Conservation (phyloP, 2,329 filamentous ascomycete species). For the Alternaria triticina region DNA sequence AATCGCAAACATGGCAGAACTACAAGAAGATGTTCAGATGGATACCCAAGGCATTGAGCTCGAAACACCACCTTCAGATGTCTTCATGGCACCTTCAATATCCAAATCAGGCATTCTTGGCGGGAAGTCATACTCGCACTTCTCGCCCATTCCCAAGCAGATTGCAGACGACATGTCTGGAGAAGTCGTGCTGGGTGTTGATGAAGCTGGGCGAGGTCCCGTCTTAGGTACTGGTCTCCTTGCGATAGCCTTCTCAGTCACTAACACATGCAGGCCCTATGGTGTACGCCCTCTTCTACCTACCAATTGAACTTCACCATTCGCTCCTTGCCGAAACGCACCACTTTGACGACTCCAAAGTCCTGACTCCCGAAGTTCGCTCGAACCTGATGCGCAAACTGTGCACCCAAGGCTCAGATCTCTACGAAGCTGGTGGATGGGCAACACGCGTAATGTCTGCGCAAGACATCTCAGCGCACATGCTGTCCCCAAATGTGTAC, state of each 20-base stretch:
- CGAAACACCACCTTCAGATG: constrained; percentile 43
- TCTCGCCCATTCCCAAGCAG: constrained; percentile 52
- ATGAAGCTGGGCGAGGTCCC: constrained; percentile 91
- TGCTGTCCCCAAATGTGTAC: constrained; percentile 73
- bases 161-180: constrained; percentile 54
- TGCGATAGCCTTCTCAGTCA: constrained; percentile 37
- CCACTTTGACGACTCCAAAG: constrained; percentile 95
- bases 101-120: constrained; percentile 46
- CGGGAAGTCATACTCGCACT: constrained; percentile 57
- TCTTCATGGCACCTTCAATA: constrained; percentile 59
- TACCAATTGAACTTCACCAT: constrained; percentile 68
- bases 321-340: constrained; percentile 78
- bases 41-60: constrained; percentile 44
- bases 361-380: constrained; percentile 80
- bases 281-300: constrained; percentile 75
- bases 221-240: constrained; percentile 71
- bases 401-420: constrained; percentile 67
- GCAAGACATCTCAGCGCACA: constrained; percentile 78
- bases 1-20: constrained; percentile 32
- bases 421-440: constrained; percentile 77
- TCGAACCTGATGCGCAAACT: constrained; percentile 73
- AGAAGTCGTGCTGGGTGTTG: constrained; percentile 82
- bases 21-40: constrained; percentile 40
- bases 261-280: constrained; percentile 63
- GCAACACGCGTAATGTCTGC: constrained; percentile 82